Evolutionary conservation across 108 stramenopile species (phyloP), one percentile per base, ranked within the genome.

Genomic region (Conticribra guillardii): DNA sequence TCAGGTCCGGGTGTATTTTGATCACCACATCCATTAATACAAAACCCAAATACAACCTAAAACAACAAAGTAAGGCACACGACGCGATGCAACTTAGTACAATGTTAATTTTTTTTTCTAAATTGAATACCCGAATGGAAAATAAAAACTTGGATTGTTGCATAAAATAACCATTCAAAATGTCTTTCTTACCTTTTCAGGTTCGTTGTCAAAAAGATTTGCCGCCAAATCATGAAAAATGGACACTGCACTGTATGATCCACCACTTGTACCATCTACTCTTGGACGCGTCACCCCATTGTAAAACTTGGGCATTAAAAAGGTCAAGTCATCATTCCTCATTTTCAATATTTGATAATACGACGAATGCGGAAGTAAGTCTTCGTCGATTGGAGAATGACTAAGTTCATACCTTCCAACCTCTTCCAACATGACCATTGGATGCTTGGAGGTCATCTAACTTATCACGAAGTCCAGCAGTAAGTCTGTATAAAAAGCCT

Each of bases 241-340:
- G 0, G 28, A 15, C 30, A 62, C 22, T 23, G 86, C 74, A 18
- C 45, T 58, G 3, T 45, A 21, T 17, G 19, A n/a, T 4, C 80
- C 82, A 44, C 2, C 1, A 22, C 65, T 65, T 3, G 44, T 41
- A 17, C 64, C 65, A 60, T n/a, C 34, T 9, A 85, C 28, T 4
- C 84, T 78, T 22, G 84, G 84, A 24, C 73, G 54, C 47, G 81
- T 80, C 17, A 79, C 60, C 14, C 84, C 79, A 41, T 87, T 87
- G 74, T 84, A 87, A 55, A 82, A 84, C 54, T 84, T 83, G 0
- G 86, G 83, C 81, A 82, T 80, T 27, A 84, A 47, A 17, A 82
- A 84, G 52, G 84, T 81, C 49, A 87, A 59, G 24, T 67, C 54
- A 30, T 30, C 37, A 26, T 45, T 27, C 14, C 71, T 52, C 14